These are phyloP conservation scores for Eragrostis curvula DNA, from an alignment of 176 grass and related monocot species.

Conservation along the genomic window DNA sequence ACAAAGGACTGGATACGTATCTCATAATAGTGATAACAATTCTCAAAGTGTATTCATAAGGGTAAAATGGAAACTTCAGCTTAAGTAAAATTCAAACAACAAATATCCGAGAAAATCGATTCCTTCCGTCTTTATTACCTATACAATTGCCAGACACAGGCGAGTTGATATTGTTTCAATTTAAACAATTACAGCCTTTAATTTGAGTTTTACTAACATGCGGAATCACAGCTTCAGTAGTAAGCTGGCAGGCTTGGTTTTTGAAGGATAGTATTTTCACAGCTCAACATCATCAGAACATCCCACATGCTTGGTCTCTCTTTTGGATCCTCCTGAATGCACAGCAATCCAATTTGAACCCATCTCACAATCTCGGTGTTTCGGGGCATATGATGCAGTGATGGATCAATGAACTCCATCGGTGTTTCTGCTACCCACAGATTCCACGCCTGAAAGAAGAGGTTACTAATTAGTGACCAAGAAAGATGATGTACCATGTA, in stretches of 20 bases:
- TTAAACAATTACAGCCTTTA: background rate
- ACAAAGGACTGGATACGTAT: no score
- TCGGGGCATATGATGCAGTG: background rate
- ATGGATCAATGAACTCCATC: conserved; percentile 4
- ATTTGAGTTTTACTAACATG: background rate
- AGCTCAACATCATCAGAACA: conserved; percentile 14
- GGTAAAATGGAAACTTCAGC: no score
- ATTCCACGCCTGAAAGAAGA: background rate
- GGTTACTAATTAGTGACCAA: background rate
- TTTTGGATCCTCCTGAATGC: background rate
- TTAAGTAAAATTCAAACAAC: no score
- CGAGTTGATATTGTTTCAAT: background rate
- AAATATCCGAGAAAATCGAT: no score
- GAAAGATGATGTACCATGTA: background rate
- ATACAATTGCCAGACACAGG: no score
- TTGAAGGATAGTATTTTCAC: background rate
- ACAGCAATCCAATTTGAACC: conserved; percentile 1
- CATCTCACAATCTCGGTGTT: conserved; percentile 4
- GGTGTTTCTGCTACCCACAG: background rate
- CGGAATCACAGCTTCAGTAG: background rate
- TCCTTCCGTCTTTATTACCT: no score
- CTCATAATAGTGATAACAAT: no score
- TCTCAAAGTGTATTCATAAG: no score
- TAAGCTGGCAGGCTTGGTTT: background rate
- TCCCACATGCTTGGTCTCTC: conserved; percentile 16